phyloP scores from a whole-genome alignment of 257 asterid species.

The Apocynum venetum region DNA sequence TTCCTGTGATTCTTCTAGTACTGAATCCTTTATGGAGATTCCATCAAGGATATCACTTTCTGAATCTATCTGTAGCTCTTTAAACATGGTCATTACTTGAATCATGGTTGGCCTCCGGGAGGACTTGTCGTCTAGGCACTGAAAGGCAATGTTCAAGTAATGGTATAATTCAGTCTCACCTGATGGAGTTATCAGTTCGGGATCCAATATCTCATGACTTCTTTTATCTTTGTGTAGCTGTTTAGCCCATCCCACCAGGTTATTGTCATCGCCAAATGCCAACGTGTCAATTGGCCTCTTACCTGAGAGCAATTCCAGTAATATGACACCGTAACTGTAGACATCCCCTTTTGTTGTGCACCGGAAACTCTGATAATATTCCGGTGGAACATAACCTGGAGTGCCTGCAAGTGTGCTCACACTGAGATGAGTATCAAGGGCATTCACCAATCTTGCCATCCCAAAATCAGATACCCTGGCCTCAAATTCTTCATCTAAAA shows the following conservation, averaged over 20 bases:
- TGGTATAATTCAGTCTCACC: slow-evolving; percentile 71
- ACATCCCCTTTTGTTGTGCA: slow-evolving; percentile 96
- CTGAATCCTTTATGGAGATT: slow-evolving; percentile 61
- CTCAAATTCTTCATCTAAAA: slow-evolving; percentile 69
- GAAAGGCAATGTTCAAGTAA: slow-evolving; percentile 69
- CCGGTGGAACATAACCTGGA: slow-evolving; percentile 96
- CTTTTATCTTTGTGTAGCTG: slow-evolving; percentile 51
- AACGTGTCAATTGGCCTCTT: slow-evolving; percentile 73
- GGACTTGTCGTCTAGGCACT: slow-evolving; percentile 83
- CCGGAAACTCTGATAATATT: slow-evolving; percentile 91
- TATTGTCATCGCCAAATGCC: slow-evolving; percentile 84
- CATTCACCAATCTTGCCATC: slow-evolving; percentile 87
- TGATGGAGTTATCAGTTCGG: slow-evolving; percentile 45
- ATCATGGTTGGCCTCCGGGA: slow-evolving; percentile 86
- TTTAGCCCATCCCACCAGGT: slow-evolving; percentile 97
- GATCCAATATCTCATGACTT: slow-evolving; percentile 69
- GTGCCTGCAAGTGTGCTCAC: slow-evolving; percentile 97
- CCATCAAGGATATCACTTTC: slow-evolving; percentile 81
- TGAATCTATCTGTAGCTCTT: slow-evolving; percentile 67
- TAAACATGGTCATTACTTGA: slow-evolving; percentile 93
- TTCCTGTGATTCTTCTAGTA: slow-evolving; percentile 72
- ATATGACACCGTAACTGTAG: slow-evolving; percentile 86
- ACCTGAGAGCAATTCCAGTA: slow-evolving; percentile 88
- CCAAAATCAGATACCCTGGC: slow-evolving; percentile 97
- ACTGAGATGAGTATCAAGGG: slow-evolving; percentile 82